phyloP scores from a whole-genome alignment of 805 yeast species.

The Starmerella floricola region DNA sequence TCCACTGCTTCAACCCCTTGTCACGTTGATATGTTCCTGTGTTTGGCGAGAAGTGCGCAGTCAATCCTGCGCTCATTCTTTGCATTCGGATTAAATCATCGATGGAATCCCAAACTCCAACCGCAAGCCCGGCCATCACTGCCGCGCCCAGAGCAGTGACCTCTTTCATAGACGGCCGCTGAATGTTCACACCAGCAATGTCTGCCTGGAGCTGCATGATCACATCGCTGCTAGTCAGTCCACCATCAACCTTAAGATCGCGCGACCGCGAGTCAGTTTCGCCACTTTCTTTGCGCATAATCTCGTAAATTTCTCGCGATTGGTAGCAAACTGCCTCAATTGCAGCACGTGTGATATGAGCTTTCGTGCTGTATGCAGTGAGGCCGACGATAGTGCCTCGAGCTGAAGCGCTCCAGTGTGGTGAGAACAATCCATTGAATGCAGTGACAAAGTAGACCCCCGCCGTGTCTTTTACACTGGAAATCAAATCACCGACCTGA shows the following conservation, averaged over 20 bases:
- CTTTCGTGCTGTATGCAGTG: constrained; percentile 82
- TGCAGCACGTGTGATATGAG: constrained; percentile 89
- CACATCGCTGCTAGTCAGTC: constrained; percentile 82
- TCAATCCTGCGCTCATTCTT: constrained; percentile 18
- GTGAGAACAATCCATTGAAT: constrained; percentile 85
- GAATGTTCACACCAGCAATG: constrained; percentile 74
- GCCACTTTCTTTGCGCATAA: constrained; percentile 80
- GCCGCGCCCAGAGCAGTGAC: constrained; percentile 96
- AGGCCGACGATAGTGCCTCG: constrained; percentile 88
- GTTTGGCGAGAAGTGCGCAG: constrained; percentile 25
- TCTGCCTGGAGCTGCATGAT: constrained; percentile 92
- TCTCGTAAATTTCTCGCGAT: constrained; percentile 76
- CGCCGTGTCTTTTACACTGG: constrained; percentile 66
- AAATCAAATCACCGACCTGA: constrained; percentile 84
- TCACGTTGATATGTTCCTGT: constrained; percentile 50
- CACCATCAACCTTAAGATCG: constrained; percentile 67
- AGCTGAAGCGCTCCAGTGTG: constrained; percentile 89
- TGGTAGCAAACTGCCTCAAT: constrained; percentile 92
- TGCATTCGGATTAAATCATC: constrained; percentile 43
- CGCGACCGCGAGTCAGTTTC: constrained; percentile 1
- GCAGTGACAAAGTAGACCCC: constrained; percentile 95
- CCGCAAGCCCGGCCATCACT: constrained; percentile 78
- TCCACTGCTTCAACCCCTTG: constrained; percentile 65
- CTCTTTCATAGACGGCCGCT: constrained; percentile 70
- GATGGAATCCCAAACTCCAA: constrained; percentile 60